phyloP scores from a whole-genome alignment of 495 filamentous ascomycete genomes.

The Tuber aestivum region DNA sequence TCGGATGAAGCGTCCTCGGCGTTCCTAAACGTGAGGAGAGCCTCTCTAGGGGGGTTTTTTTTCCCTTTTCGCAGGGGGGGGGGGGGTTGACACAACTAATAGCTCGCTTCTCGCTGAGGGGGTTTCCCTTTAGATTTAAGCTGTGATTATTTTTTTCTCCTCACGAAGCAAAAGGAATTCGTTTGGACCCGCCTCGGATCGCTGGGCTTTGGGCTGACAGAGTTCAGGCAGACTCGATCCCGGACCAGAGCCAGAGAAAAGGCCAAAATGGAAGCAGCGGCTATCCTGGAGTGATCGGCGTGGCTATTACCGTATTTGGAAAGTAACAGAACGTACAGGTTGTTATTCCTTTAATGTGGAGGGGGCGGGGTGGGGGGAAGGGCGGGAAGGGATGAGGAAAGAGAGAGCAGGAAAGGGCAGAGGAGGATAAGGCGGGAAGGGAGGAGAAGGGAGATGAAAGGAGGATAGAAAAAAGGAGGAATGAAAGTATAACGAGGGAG shows the following conservation, averaged over 20 bases:
- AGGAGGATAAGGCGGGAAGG: not conserved
- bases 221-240: slow-evolving; percentile 26
- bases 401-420: not conserved
- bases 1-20: not conserved
- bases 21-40: slow-evolving; percentile 7
- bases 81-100: not conserved
- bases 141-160: not conserved
- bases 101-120: not conserved
- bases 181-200: slow-evolving; percentile 22
- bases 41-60: slow-evolving; percentile 4
- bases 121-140: not conserved
- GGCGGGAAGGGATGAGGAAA: slow-evolving; percentile 23
- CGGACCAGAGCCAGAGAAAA: slow-evolving; percentile 29
- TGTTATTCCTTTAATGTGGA: slow-evolving; percentile 23
- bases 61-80: slow-evolving; percentile 1
- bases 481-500: not conserved
- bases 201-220: slow-evolving; percentile 6
- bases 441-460: not conserved
- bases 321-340: slow-evolving; percentile 28
- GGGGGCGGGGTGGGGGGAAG: slow-evolving; percentile 31
- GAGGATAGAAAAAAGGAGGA: not conserved
- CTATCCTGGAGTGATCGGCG: slow-evolving; percentile 33
- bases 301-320: slow-evolving; percentile 32
- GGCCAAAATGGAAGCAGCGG: slow-evolving; percentile 31
- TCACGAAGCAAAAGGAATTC: slow-evolving; percentile 2